A percentile compares a stretch with the other conserved stretches of the same genome.
phyloP scores from a whole-genome alignment of 192 early-diverging fungal species.

The Backusella sp. region DNA sequence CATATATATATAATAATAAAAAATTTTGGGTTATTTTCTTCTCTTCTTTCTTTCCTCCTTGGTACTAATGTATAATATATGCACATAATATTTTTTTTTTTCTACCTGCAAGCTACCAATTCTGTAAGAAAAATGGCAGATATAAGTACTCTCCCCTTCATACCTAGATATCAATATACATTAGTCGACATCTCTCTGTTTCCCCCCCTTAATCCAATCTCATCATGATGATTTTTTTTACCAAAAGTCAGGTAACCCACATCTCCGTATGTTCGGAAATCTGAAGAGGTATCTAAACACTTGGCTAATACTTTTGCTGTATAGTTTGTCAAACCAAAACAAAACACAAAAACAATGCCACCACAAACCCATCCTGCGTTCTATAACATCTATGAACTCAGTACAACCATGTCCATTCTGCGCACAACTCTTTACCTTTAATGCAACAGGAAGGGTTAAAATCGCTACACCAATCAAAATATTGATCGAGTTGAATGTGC shows the following conservation, averaged over 20 bases:
- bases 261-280: constrained; percentile 44
- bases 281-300: constrained; percentile 41
- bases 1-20: too few species aligned
- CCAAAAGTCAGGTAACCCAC: constrained; percentile 42
- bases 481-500: constrained; percentile 59
- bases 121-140: constrained; percentile 37
- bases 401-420: too few species aligned
- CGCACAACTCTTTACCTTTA: constrained; percentile 29
- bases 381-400: constrained; percentile 6
- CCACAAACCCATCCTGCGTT: constrained; percentile 61
- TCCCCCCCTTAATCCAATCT: not conserved
- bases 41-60: not conserved
- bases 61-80: not conserved
- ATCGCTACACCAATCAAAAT: constrained; percentile 67
- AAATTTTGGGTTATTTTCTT: not conserved
- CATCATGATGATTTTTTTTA: not conserved
- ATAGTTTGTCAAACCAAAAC: constrained; percentile 43
- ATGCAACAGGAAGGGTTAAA: constrained; percentile 59
- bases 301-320: constrained; percentile 62
- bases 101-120: constrained; percentile 37
- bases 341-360: constrained; percentile 42
- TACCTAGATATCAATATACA: not conserved
- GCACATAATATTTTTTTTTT: not conserved
- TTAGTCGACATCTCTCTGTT: not conserved
- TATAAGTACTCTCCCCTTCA: constrained; percentile 25